These are phyloP conservation scores for Gastrodia elata DNA, from an alignment of 106 monocot genomes.

Conservation along the genomic window DNA sequence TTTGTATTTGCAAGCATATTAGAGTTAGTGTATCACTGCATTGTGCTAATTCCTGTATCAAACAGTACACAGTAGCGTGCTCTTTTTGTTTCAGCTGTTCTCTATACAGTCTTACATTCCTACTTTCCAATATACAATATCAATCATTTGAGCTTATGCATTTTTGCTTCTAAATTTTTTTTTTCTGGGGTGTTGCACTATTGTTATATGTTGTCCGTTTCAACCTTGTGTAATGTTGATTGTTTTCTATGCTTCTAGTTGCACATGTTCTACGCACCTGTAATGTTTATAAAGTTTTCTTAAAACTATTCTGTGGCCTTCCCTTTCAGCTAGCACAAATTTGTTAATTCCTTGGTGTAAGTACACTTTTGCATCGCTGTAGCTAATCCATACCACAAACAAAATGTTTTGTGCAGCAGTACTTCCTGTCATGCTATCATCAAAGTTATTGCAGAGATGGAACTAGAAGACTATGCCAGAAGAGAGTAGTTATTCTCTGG, in stretches of 20 bases:
- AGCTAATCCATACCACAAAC: background rate
- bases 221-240: background rate
- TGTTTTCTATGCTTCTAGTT: no score
- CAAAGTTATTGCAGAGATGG: slow-evolving; percentile 95
- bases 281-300: background rate
- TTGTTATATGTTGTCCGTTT: background rate
- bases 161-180: background rate
- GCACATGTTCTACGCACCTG: background rate
- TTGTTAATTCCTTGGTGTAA: background rate
- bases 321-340: background rate
- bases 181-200: background rate
- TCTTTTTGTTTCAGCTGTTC: no score
- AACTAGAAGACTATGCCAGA: slow-evolving; percentile 73
- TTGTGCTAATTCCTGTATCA: background rate
- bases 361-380: background rate
- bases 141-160: background rate
- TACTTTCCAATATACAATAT: no score
- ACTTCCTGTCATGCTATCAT: slow-evolving; percentile 93
- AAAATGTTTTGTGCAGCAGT: slow-evolving; percentile 38
- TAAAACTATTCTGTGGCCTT: no score
- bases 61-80: background rate
- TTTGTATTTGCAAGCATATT: background rate
- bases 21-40: background rate
- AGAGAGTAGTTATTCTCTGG: slow-evolving; percentile 68
- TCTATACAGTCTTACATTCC: no score